Conservation (phyloP, 2,329 filamentous ascomycete species). For the Zymoseptoria ardabiliae region DNA sequence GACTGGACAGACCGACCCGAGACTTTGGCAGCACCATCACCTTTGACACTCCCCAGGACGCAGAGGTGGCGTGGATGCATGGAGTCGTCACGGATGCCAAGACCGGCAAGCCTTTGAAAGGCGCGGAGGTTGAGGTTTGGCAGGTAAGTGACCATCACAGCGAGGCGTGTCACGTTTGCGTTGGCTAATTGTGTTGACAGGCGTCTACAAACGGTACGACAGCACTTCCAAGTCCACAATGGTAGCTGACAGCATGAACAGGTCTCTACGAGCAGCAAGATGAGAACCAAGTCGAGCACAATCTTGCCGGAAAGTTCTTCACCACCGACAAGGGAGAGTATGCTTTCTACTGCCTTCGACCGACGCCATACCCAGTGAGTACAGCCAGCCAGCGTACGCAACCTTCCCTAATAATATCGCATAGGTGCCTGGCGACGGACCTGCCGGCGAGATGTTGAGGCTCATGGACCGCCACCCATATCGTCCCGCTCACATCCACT, state of each 20-base stretch:
- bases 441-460: slow-evolving; percentile 46
- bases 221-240: background rate
- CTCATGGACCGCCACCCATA: slow-evolving; percentile 55
- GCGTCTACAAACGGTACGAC: slow-evolving; percentile 56
- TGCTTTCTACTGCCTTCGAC: slow-evolving; percentile 20
- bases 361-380: slow-evolving; percentile 15
- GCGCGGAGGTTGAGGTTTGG: slow-evolving; percentile 69
- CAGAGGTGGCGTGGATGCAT: slow-evolving; percentile 57
- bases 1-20: slow-evolving; percentile 61
- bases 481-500: slow-evolving; percentile 57
- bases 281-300: slow-evolving; percentile 60
- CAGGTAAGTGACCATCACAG: slow-evolving; percentile 34
- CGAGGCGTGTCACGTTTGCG: background rate
- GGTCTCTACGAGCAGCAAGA: slow-evolving; percentile 64
- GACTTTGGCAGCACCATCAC: slow-evolving; percentile 64
- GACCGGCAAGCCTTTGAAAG: slow-evolving; percentile 57
- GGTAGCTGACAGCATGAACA: slow-evolving; percentile 1
- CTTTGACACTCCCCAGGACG: slow-evolving; percentile 40
- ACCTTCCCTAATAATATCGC: background rate
- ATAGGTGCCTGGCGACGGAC: slow-evolving; percentile 13
- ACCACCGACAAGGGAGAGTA: slow-evolving; percentile 43
- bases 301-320: slow-evolving; percentile 64
- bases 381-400: background rate
- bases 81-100: slow-evolving; percentile 51
- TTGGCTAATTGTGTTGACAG: background rate